phyloP scores from a whole-genome alignment of 768 basidiomycete species.

The Lactarius akahatsu region DNA sequence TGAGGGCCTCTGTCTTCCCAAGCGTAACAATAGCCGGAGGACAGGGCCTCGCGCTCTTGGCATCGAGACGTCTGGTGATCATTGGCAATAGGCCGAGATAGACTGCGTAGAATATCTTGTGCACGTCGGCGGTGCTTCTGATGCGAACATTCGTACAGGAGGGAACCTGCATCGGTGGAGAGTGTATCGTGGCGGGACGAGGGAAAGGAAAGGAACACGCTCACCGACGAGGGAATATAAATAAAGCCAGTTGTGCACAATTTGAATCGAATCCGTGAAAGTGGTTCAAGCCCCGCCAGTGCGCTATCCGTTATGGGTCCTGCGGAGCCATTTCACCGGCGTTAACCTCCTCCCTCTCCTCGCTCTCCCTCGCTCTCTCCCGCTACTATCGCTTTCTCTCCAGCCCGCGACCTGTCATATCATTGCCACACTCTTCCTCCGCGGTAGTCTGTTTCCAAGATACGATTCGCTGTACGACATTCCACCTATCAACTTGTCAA shows the following conservation, averaged over 20 bases:
- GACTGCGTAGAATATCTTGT: conserved; percentile 78
- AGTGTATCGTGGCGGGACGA: conserved; percentile 30
- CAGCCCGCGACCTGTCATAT: neutral
- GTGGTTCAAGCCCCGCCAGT: conserved; percentile 25
- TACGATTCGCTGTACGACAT: neutral
- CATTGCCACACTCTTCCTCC: neutral
- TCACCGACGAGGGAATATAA: conserved; percentile 26
- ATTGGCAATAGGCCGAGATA: conserved; percentile 65
- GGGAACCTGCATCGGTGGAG: conserved; percentile 63
- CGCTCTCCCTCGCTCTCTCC: neutral
- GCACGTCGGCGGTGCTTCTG: conserved; percentile 75
- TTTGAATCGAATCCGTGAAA: conserved; percentile 27
- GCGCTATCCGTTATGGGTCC: conserved; percentile 16
- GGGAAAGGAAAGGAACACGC: conserved; percentile 24
- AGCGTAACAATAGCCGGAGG: conserved; percentile 78
- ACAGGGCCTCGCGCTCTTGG: conserved; percentile 64
- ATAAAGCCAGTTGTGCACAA: conserved; percentile 25
- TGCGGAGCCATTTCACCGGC: neutral
- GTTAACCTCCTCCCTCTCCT: neutral
- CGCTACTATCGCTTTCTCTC: neutral
- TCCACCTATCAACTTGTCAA: neutral
- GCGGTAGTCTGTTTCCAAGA: conserved; percentile 2
- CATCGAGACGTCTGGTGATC: conserved; percentile 78
- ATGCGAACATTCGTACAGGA: conserved; percentile 76
- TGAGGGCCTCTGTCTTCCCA: conserved; percentile 88